A percentile compares a stretch with the other conserved stretches of the same genome.
Conservation (phyloP, 257 asterid species). For the Plantago elongata region DNA sequence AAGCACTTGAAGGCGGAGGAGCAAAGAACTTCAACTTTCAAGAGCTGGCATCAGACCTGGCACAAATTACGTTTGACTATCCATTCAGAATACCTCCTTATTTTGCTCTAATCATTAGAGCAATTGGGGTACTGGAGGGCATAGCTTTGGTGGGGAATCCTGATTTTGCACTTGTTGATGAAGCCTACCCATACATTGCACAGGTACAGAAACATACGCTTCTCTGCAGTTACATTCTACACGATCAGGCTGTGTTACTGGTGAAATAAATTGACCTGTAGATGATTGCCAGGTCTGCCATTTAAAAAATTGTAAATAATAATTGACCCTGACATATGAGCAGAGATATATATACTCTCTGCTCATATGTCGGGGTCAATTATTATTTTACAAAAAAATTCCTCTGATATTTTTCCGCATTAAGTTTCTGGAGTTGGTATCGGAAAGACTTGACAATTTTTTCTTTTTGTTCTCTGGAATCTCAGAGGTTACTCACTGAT, state of each 20-base stretch:
- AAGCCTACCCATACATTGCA: conserved; percentile 97
- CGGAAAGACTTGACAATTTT: conserved; percentile 7
- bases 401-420: neutral
- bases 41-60: conserved; percentile 96
- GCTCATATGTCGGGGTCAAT: too few species aligned
- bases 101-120: conserved; percentile 96
- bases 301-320: too few species aligned
- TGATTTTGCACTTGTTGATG: conserved; percentile 98
- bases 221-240: neutral
- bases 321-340: too few species aligned
- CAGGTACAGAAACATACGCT: conserved; percentile 49
- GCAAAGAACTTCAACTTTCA: conserved; percentile 94
- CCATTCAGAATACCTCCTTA: conserved; percentile 97
- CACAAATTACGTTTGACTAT: conserved; percentile 96
- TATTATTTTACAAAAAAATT: neutral
- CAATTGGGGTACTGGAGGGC: conserved; percentile 98
- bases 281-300: neutral
- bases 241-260: neutral
- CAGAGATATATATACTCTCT: too few species aligned
- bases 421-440: conserved; percentile 13
- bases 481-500: conserved; percentile 90
- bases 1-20: conserved; percentile 99
- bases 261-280: neutral
- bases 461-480: conserved; percentile 15
- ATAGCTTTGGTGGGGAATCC: conserved; percentile 98